Conservation (phyloP, 2,329 filamentous ascomycete genomes). For the Botrytis porri region DNA sequence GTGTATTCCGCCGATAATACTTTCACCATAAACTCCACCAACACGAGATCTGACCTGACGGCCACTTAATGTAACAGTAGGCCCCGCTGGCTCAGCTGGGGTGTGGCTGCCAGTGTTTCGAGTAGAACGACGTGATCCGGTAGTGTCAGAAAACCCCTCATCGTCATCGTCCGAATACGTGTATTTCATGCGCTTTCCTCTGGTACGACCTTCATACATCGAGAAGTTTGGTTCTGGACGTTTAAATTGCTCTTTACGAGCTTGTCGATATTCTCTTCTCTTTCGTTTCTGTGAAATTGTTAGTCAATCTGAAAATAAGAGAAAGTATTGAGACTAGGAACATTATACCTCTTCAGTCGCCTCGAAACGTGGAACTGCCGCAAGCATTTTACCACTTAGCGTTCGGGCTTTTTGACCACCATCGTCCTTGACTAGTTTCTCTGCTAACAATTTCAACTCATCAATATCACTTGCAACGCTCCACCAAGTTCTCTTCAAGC, state of each 20-base stretch:
- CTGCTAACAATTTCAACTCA: conserved; percentile 71
- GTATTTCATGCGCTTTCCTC: conserved; percentile 94
- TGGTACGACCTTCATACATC: conserved; percentile 91
- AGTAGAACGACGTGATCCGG: conserved; percentile 63
- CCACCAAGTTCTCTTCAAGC: conserved; percentile 80
- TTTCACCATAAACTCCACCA: conserved; percentile 54
- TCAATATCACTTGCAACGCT: conserved; percentile 89
- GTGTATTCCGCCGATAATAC: conserved; percentile 50
- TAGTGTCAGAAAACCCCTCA: conserved; percentile 63
- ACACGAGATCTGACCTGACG: conserved; percentile 69
- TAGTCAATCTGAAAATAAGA: conserved; percentile 24
- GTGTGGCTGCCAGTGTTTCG: conserved; percentile 73
- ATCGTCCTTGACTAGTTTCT: conserved; percentile 73
- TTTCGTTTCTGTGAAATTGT: conserved; percentile 70
- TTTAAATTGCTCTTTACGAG: conserved; percentile 71
- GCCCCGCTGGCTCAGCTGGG: conserved; percentile 63
- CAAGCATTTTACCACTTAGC: conserved; percentile 72
- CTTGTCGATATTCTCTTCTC: conserved; percentile 84
- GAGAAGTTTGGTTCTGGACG: conserved; percentile 87
- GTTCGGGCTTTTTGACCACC: conserved; percentile 77
- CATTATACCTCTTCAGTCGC: conserved; percentile 78
- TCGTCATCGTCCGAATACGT: conserved; percentile 89
- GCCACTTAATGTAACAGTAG: conserved; percentile 78
- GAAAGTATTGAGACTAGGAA: neutral
- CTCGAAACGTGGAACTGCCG: conserved; percentile 85